These are phyloP conservation scores for Juglanconis oblonga DNA, from an alignment of 2,329 filamentous ascomycete species.

Conservation along the genomic window DNA sequence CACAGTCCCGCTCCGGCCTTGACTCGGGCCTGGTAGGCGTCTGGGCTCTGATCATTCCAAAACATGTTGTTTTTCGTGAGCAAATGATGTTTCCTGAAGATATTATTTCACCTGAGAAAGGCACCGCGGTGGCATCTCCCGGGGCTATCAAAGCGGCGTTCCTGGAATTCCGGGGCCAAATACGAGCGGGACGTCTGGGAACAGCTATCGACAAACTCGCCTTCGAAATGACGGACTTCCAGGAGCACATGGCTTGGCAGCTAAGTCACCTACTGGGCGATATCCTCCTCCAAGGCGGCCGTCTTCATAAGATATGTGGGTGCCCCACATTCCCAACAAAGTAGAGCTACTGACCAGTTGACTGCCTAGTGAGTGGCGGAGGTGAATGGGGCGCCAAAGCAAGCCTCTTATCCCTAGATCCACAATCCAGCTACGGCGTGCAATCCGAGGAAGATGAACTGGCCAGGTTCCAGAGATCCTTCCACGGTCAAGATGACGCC, in stretches of 20 bases:
- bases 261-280: not conserved
- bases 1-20: conserved; percentile 24
- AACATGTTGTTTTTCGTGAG: not conserved
- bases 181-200: not conserved
- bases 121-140: not conserved
- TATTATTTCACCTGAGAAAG: too few species aligned
- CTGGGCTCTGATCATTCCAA: conserved; percentile 69
- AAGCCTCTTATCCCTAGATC: conserved; percentile 75
- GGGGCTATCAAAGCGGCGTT: not conserved
- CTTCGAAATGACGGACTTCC: not conserved
- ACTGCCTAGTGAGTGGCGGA: conserved; percentile 65
- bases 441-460: conserved; percentile 48
- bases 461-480: conserved; percentile 49
- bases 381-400: conserved; percentile 83
- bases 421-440: conserved; percentile 53
- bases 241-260: conserved; percentile 8
- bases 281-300: conserved; percentile 24
- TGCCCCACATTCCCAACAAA: conserved; percentile 6
- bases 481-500: conserved; percentile 33
- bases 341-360: not conserved
- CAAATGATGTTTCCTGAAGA: too few species aligned
- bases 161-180: not conserved
- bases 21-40: conserved; percentile 52
- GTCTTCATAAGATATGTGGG: conserved; percentile 46
- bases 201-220: conserved; percentile 3